Evolutionary conservation across 805 yeast species (phyloP), one percentile per base, ranked within the genome.

Genomic region (Yamadazyma philogaea): DNA sequence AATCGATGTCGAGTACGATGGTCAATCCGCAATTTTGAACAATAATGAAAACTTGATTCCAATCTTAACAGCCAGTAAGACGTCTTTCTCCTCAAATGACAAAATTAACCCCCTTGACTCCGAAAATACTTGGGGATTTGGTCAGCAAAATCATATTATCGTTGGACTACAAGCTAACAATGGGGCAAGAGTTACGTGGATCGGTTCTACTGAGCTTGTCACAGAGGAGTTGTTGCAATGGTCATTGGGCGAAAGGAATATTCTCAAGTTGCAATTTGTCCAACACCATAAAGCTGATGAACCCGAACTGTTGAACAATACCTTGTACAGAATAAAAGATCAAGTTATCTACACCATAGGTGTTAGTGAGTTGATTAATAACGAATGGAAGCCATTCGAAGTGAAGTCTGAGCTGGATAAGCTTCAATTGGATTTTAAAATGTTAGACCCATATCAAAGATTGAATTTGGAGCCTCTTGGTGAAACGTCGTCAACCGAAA

Each of bases 391-490:
- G 11, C 95, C 96, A 22, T 88, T 63, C 59, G 55, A 52, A 21
- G 61, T 66, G 15, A 38, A 45, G 15, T 40, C 49, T 24, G 62
- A 57, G 6, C 71, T 70, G 30, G 74, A 77, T 39, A 85, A 83
- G 46, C 60, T 87, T 43, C 99, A 93, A 67, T 70, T 93, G 43
- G 90, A 88, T 55, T 80, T 89, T 62, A 79, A 77, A 55, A 83
- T 93, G 91, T 77, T 93, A 49, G 98, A 93, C 61, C 99, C 99
- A 33, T 93, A 91, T 70, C 89, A 89, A 59, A 81, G 99, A 57
- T 59, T 91, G 44, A 80, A 75, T 47, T 67, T 93, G 55, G 52
- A 61, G 15, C 71, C 75, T 21, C 57, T 69, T 34, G 70, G 70
- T 7, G 61, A 64, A 7, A 66, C 53, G n/a, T 51, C 66, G 3